Conservation (phyloP, 176 grass and related monocot species). For the Triticum aestivum region IWGSC_CS_RefSeq_v2.1 NC_057801.1:195145060-195145559, state of each 20-base stretch:
- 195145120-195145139: not conserved
- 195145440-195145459: not conserved
- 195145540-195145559: not conserved
- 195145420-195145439: not conserved
- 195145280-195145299: not conserved
- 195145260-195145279: slow-evolving; percentile 5
- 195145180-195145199: not conserved
- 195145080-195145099: not conserved
- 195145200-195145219: not conserved
- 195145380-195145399: too few relatives aligned
- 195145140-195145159: not conserved
- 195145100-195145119: not conserved
- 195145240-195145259: slow-evolving; percentile 28
- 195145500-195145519: not conserved
- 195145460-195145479: not conserved
- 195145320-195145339: not conserved
- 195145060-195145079: not conserved
- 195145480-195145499: not conserved
- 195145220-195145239: slow-evolving; percentile 12
- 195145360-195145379: not conserved
- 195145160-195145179: not conserved
- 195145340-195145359: not conserved
- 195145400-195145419: not conserved
- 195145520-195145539: not conserved
- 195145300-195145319: not conserved